Percentiles rank a stretch among this genome's conserved stretches.
These are phyloP conservation scores for Dentiscutata heterogama DNA, from an alignment of 371 early-diverging fungal genomes.

Conservation along the genomic window DNA sequence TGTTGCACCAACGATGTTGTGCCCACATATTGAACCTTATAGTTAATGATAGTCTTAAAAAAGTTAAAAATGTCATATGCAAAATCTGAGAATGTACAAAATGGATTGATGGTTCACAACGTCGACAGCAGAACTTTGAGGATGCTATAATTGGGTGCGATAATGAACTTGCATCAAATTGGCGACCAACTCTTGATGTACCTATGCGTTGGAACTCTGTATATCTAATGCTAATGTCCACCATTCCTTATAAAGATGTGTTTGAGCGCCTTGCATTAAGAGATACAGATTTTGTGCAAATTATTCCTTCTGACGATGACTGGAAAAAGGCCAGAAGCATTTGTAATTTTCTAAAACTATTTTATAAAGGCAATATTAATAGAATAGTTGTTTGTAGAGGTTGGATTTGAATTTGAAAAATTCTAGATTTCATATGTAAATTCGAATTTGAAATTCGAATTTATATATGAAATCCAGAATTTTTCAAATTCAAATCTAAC, in stretches of 20 bases:
- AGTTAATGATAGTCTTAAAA: constrained; percentile 1
- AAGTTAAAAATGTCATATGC: neutral
- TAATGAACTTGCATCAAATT: too few relatives aligned
- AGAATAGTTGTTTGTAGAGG: too few relatives aligned
- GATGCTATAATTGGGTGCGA: neutral
- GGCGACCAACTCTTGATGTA: too few relatives aligned
- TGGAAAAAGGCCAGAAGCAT: neutral
- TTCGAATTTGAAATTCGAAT: too few relatives aligned
- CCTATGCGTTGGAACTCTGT: too few relatives aligned
- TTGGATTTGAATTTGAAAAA: too few relatives aligned
- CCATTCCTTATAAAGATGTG: neutral
- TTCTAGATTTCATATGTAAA: too few relatives aligned
- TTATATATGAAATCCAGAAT: too few relatives aligned
- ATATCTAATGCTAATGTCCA: too few relatives aligned
- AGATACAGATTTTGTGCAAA: neutral
- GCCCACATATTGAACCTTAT: neutral
- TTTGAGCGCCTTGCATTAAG: neutral
- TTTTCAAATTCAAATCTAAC: too few relatives aligned
- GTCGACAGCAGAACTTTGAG: neutral
- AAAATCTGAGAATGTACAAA: neutral
- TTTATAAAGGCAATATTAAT: neutral
- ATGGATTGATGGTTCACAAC: neutral
- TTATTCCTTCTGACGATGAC: neutral
- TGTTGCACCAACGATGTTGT: too few relatives aligned
- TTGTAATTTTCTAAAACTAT: neutral